Evolutionary conservation across 345 rosid genomes (phyloP).

Genomic region (Conringia planisiliqua): DNA sequence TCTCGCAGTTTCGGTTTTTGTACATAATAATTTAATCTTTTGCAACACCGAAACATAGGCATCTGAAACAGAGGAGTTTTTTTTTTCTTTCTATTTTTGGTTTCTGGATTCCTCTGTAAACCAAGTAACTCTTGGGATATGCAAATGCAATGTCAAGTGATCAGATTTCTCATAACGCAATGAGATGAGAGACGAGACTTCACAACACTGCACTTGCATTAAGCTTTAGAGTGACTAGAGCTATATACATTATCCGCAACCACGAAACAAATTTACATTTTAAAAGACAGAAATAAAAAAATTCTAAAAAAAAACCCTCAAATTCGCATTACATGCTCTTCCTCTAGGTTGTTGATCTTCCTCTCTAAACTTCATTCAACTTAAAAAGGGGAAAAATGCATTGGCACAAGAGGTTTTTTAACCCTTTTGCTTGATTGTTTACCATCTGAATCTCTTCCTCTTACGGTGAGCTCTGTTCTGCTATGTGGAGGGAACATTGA

Average conservation of each 20-base stretch:
- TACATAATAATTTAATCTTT: slow-evolving; percentile 31
- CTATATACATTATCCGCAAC: slow-evolving; percentile 33
- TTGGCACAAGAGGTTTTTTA: slow-evolving; percentile 18
- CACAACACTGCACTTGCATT: slow-evolving; percentile 27
- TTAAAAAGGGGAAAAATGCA: slow-evolving; percentile 15
- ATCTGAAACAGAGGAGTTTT: slow-evolving; percentile 21
- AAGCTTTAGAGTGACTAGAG: slow-evolving; percentile 29
- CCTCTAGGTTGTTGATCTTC: neutral
- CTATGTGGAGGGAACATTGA: slow-evolving; percentile 62
- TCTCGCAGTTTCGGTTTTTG: slow-evolving; percentile 21
- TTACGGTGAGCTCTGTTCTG: neutral
- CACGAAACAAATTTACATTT: slow-evolving; percentile 20
- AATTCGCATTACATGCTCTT: slow-evolving; percentile 2
- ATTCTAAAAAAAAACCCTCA: neutral
- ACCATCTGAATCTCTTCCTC: neutral
- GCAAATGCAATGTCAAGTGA: slow-evolving; percentile 31
- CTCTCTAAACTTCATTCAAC: slow-evolving; percentile 13
- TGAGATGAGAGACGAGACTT: slow-evolving; percentile 21
- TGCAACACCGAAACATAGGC: slow-evolving; percentile 18
- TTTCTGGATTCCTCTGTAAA: slow-evolving; percentile 19
- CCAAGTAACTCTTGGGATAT: slow-evolving; percentile 27
- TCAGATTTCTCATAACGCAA: slow-evolving; percentile 15
- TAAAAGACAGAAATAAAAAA: neutral
- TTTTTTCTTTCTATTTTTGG: neutral
- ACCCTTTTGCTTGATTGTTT: neutral